Evolutionary conservation across 1,284 basidiomycete species (phyloP).

Genomic region (Xanthoconium separans): DNA sequence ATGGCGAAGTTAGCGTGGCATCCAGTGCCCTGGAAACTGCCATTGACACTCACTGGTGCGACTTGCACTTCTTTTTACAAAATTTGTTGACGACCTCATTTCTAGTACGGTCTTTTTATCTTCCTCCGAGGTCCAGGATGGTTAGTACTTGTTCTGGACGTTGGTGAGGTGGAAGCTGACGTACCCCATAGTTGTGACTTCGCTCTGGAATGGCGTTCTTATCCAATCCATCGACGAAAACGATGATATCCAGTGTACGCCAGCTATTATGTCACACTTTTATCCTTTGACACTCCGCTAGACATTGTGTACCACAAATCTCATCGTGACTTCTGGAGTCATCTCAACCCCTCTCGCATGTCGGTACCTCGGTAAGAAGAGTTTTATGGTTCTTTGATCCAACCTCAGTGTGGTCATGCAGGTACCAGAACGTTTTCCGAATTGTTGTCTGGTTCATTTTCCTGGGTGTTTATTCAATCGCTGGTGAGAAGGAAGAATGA

Average conservation of each 20-base stretch:
- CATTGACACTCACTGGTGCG: slow-evolving; percentile 64
- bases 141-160: slow-evolving; percentile 37
- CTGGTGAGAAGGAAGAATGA: slow-evolving; percentile 45
- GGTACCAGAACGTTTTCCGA: slow-evolving; percentile 77
- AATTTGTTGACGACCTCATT: slow-evolving; percentile 2
- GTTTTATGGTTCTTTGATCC: neutral
- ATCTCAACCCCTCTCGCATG: slow-evolving; percentile 76
- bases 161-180: slow-evolving; percentile 5
- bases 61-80: neutral
- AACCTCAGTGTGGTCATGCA: slow-evolving; percentile 23
- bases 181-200: slow-evolving; percentile 53
- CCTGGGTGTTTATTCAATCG: slow-evolving; percentile 83
- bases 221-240: slow-evolving; percentile 74
- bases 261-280: neutral
- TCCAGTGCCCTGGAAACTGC: slow-evolving; percentile 33
- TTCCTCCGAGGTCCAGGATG: slow-evolving; percentile 83
- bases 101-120: slow-evolving; percentile 80
- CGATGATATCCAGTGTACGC: slow-evolving; percentile 68
- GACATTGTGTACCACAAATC: slow-evolving; percentile 60
- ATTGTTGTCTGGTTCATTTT: slow-evolving; percentile 84
- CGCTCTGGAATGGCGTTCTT: slow-evolving; percentile 80
- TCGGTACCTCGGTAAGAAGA: slow-evolving; percentile 73
- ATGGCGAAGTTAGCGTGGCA: slow-evolving; percentile 48
- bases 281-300: slow-evolving; percentile 30
- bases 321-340: slow-evolving; percentile 62